Evolutionary conservation across 257 asterid species (phyloP), one percentile per base, ranked within the genome.

Genomic region (Solanum chiquidenum): DNA sequence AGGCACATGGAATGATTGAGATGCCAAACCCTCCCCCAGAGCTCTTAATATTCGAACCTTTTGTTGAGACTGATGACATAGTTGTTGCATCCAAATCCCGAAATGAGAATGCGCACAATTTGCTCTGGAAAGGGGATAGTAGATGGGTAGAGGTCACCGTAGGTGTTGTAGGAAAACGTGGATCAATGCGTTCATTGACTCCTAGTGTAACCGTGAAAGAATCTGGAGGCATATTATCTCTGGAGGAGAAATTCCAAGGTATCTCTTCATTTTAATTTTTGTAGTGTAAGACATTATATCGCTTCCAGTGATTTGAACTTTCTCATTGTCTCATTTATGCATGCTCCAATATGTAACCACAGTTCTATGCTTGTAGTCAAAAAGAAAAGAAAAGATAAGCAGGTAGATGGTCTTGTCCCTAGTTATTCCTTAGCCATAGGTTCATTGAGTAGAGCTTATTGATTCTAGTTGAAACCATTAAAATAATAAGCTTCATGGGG

Each of bases 241-340:
- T 95, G 16, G 98, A 95, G 92, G 98, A 95, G 92, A 95, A 95
- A 90, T 95, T 95, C 82, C 98, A 95, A 93, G 98, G 98, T 95
- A 91, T 72, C 60, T 80, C 84, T 42, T 82, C 38, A 46, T 5
- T 82, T 6, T 16, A 29, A 82, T 25, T 80, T 46, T 77, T 49
- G 42, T 10, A 49, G 29, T 82, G 86, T 29, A 9, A 12, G 42
- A 5, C 86, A 29, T 27, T 46, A 6, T 82, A 29, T 49, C 7
- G 42, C 42, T 49, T 82, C 44, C 34, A 20, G 69, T 49, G 27
- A 82, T 49, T 49, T 82, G 44, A 6, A 49, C 83, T 40, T 76
- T 13, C 83, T 76, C 60, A n/a, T 12, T 14, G 12, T 12, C 34
- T 23, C 83, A 6, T 75, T 76, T 49, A 31, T 82, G 71, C 44